Evolutionary conservation across 2,329 filamentous ascomycete species (phyloP), one percentile per base, ranked within the genome.

Genomic region (Colletotrichum sp.): DNA sequence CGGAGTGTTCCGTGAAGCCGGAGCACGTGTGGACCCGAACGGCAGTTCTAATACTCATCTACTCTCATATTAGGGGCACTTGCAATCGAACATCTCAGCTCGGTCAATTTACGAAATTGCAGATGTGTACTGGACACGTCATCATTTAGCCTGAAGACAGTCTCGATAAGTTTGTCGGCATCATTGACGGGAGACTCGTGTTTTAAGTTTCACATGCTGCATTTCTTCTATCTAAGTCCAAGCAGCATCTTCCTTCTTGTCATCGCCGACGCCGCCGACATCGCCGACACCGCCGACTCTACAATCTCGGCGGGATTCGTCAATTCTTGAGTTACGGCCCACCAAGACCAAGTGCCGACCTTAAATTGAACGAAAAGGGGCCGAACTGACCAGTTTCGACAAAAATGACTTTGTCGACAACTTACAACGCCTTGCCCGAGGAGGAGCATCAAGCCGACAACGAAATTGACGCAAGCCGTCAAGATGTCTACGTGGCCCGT

Each of bases 351-450:
- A n/a, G 0, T n/a, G 38, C 38, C 38, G 38, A 48, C 18, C 18
- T 48, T n/a, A 48, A 48, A 1, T n/a, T 48, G 18, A 48, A 48
- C 38, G 9, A 1, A n/a, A 48, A 48, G 38, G 9, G 3, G 38
- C 9, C 38, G 38, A n/a, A 4, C 1, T 48, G 2, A 48, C 3
- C 1, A 48, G 18, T 0, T n/a, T 1, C 18, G 18, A 48, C 38
- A 48, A 48, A 2, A n/a, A n/a, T 48, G 38, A 48, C 1, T 1
- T n/a, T 2, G 0, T 48, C 38, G 18, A n/a, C 38, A n/a, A 0
- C 38, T 48, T 48, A 48, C 18, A 48, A 1, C 18, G 38, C 18
- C 3, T 48, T 48, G 38, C 38, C 38, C 0, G 38, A 48, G 38
- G 38, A 48, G 38, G 38, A 48, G 38, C 38, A 48, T 0, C 38